phyloP scores from a whole-genome alignment of 192 early-diverging fungal species.

The Coemansia sp. region DNA sequence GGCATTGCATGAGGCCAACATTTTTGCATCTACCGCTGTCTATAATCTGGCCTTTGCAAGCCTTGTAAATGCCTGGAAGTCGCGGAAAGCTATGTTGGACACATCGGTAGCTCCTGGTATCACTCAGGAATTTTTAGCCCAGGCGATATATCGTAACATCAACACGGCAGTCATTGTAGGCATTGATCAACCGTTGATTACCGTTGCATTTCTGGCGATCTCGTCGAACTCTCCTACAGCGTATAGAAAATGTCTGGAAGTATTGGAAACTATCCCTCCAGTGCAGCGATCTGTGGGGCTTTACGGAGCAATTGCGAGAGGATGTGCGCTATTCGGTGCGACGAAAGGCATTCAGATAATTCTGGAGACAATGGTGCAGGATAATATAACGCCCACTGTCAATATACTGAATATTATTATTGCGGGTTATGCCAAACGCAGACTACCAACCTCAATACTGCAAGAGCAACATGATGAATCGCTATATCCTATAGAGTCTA shows the following conservation, averaged over 20 bases:
- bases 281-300: not conserved
- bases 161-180: conserved; percentile 2
- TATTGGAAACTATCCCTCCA: conserved; percentile 2
- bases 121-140: conserved; percentile 1
- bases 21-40: not conserved
- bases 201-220: conserved; percentile 12
- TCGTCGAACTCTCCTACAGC: conserved; percentile 11
- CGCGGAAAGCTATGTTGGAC: too few species aligned
- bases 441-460: conserved; percentile 9
- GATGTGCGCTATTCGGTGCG: conserved; percentile 18
- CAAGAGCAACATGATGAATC: not conserved
- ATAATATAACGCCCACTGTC: not conserved
- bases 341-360: conserved; percentile 15
- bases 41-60: conserved; percentile 7
- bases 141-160: conserved; percentile 14
- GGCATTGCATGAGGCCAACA: conserved; percentile 1
- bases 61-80: conserved; percentile 10
- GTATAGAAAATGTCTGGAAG: conserved; percentile 16
- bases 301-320: conserved; percentile 26
- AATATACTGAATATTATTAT: conserved; percentile 14
- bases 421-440: not conserved
- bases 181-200: conserved; percentile 5
- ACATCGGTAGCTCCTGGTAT: not conserved
- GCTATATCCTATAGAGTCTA: not conserved
- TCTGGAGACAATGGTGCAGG: conserved; percentile 11